A percentile compares a stretch with the other conserved stretches of the same genome.
Conservation (phyloP, 306 rosid genomes). For the Cyclanthera cordifolia region DNA sequence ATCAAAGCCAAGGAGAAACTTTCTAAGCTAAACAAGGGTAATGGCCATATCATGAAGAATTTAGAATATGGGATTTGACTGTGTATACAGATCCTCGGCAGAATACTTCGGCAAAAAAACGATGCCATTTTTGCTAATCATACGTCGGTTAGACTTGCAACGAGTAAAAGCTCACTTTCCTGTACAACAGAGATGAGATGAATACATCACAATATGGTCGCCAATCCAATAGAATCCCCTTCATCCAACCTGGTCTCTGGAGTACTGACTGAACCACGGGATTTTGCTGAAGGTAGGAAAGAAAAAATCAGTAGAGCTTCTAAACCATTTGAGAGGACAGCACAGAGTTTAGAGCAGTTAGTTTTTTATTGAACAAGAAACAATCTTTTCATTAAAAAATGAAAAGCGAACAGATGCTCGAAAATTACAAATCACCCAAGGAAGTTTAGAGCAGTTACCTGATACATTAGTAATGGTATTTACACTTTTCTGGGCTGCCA, state of each 20-base stretch:
- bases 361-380: background rate
- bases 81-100: background rate
- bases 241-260: constrained; percentile 53
- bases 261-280: constrained; percentile 44
- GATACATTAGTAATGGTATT: constrained; percentile 86
- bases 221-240: constrained; percentile 61
- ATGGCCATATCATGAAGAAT: background rate
- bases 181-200: constrained; percentile 47
- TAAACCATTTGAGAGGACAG: background rate
- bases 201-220: constrained; percentile 47
- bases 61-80: background rate
- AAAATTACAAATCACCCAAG: background rate
- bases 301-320: background rate
- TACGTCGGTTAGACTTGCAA: background rate
- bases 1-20: background rate
- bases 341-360: background rate
- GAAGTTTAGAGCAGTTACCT: constrained; percentile 28
- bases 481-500: constrained; percentile 73
- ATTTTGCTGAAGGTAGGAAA: constrained; percentile 44
- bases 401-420: background rate
- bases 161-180: constrained; percentile 27
- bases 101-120: background rate
- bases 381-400: background rate
- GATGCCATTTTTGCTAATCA: constrained; percentile 4
- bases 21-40: background rate